A percentile compares a stretch with the other conserved stretches of the same genome.
These are phyloP conservation scores for Microbotryum lychnidis-dioicae DNA, from an alignment of 1,284 basidiomycete genomes.

Conservation along the genomic window DNA sequence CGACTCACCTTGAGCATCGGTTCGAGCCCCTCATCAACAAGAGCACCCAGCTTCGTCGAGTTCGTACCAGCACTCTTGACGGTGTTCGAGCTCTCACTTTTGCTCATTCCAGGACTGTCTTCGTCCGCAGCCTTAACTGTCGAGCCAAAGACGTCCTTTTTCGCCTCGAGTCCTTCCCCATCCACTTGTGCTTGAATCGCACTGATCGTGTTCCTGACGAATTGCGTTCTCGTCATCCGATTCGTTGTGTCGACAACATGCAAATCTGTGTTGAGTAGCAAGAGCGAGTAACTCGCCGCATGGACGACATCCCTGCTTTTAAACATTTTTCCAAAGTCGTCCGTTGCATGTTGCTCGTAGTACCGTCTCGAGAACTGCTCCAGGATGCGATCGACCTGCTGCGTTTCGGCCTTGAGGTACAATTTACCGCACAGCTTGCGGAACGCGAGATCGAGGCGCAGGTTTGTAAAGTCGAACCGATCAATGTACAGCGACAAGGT, in stretches of 20 bases:
- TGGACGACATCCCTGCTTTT: constrained; percentile 69
- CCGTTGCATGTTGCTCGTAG: constrained; percentile 78
- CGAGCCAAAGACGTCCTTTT: neutral
- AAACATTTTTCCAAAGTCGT: constrained; percentile 58
- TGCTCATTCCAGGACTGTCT: neutral
- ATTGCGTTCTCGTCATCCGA: constrained; percentile 89
- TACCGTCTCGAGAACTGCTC: constrained; percentile 82
- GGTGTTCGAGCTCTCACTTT: constrained; percentile 5
- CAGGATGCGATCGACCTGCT: constrained; percentile 93
- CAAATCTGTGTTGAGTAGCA: constrained; percentile 92
- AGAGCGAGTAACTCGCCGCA: constrained; percentile 80
- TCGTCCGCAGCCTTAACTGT: neutral
- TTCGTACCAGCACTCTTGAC: neutral
- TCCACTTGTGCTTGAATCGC: constrained; percentile 63
- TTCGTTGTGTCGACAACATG: constrained; percentile 83
- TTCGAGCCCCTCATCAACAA: constrained; percentile 70
- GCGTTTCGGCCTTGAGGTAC: constrained; percentile 89
- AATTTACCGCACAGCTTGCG: constrained; percentile 82
- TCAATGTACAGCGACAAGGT: constrained; percentile 74
- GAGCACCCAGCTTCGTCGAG: constrained; percentile 42
- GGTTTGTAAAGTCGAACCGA: constrained; percentile 74
- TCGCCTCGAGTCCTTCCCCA: neutral
- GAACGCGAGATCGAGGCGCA: constrained; percentile 83
- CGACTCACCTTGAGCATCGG: constrained; percentile 62
- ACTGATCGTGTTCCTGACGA: constrained; percentile 81